These are phyloP conservation scores for Aspergillus niger DNA, from an alignment of 2,329 filamentous ascomycete species.

Conservation along the genomic window DNA sequence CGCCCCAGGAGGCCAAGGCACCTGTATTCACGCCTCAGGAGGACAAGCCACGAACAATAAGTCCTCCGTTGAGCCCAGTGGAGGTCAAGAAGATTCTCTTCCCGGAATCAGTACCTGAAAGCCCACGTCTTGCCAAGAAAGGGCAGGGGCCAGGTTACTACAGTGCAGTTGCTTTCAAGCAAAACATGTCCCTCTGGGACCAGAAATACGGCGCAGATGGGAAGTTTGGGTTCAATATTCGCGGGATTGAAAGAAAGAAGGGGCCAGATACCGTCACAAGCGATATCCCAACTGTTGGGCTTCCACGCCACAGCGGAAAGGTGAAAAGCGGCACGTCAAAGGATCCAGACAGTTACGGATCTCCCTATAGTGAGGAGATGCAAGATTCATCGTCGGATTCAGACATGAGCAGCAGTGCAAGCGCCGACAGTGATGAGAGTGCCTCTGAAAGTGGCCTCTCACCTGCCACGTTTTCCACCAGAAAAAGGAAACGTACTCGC, in stretches of 20 bases:
- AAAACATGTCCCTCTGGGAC: constrained; percentile 51
- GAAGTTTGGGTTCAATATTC: constrained; percentile 45
- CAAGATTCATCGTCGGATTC: constrained; percentile 24
- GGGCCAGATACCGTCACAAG: constrained; percentile 14
- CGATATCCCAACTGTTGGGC: constrained; percentile 43
- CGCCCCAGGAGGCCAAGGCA: constrained; percentile 6
- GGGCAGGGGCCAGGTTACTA: constrained; percentile 49
- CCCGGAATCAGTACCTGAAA: constrained; percentile 19
- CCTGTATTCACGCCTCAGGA: constrained; percentile 16
- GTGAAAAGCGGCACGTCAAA: constrained; percentile 7
- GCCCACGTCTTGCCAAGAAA: constrained; percentile 9
- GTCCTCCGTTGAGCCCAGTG: constrained; percentile 44
- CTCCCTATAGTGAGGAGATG: constrained; percentile 12
- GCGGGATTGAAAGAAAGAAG: constrained; percentile 8
- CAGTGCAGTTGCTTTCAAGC: constrained; percentile 54
- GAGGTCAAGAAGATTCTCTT: constrained; percentile 51
- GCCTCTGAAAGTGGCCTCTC: constrained; percentile 25
- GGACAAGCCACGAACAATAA: constrained; percentile 35
- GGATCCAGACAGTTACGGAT: constrained; percentile 9
- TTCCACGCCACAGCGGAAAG: constrained; percentile 30
- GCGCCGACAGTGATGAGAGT: constrained; percentile 32
- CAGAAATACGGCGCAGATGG: constrained; percentile 56
- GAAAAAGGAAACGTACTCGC: constrained; percentile 40
- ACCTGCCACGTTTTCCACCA: constrained; percentile 20
- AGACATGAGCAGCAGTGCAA: constrained; percentile 31